A percentile compares a stretch with the other conserved stretches of the same genome.
phyloP scores from a whole-genome alignment of 2,329 filamentous ascomycete species.

The Sporothrix sp. region DNA sequence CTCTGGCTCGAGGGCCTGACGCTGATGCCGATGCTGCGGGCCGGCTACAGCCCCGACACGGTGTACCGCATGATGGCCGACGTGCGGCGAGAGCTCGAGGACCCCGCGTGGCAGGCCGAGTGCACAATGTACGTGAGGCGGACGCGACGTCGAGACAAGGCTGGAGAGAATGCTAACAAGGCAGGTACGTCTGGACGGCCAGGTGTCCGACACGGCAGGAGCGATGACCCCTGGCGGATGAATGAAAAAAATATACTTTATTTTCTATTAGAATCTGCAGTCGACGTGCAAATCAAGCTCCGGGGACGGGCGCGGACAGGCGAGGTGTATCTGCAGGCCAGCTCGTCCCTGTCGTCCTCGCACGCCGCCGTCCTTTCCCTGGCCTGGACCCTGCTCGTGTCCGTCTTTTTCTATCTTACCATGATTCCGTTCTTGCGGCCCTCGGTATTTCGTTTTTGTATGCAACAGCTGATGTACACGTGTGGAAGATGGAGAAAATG shows the following conservation, averaged over 20 bases:
- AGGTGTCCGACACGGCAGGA: background rate
- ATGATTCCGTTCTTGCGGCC: background rate
- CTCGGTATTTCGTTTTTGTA: conserved; percentile 4
- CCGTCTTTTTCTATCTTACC: background rate
- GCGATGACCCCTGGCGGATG: background rate
- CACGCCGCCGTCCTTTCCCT: background rate
- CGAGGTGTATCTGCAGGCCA: too few relatives aligned
- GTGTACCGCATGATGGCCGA: conserved; percentile 52
- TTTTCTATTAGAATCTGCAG: conserved; percentile 4
- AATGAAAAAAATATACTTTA: background rate
- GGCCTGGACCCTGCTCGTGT: conserved; percentile 5
- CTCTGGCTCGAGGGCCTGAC: conserved; percentile 65
- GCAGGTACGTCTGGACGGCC: conserved; percentile 9
- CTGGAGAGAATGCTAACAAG: background rate
- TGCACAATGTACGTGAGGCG: conserved; percentile 62
- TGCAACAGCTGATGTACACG: conserved; percentile 19
- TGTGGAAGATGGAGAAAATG: conserved; percentile 3
- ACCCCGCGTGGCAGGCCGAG: conserved; percentile 49
- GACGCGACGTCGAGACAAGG: background rate
- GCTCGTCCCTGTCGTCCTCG: background rate
- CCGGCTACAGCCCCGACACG: conserved; percentile 49
- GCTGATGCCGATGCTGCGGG: conserved; percentile 60
- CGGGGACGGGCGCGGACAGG: background rate
- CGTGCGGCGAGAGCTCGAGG: conserved; percentile 59
- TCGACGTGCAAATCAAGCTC: conserved; percentile 1